Base-by-base conservation (phyloP, 1,284 basidiomycete species). In the Malassezia arunalokei region DNA sequence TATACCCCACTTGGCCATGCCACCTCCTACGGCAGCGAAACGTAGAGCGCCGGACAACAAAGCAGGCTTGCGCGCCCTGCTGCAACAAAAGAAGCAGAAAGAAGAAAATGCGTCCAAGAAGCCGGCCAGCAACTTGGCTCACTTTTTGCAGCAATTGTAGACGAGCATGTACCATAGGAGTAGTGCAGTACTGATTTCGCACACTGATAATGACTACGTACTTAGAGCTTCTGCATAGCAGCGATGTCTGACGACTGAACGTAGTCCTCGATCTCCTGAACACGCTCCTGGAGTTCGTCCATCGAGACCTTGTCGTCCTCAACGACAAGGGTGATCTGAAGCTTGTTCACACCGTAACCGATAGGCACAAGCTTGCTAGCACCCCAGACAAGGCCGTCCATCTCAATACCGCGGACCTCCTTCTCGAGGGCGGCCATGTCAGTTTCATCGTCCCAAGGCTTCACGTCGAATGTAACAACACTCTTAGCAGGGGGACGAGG, bases 371-470 rank as follows among this genome's bases (percentile, higher is more conserved):
- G 79, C 77, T 87, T 90, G 78, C 83, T 63, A 46, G 62, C 59
- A 54, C 89, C 89, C 92, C 94, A 98, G 49, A 95, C 81, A 60
- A 99, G 84, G 73, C 94, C 92, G 54, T 87, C 85, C 79, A 82
- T 78, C 76, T 89, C 82, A 70, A 98, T 84, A 29, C 84, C 83
- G 61, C 92, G 84, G 52, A 98, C 90, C 40, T 78, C 69, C 39
- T 79, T 76, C 77, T 98, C 92, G 64, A 98, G 80, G 51, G 78
- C 84, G 48, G 74, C 80, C 88, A 99, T 90, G 78, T 96, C 87
- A 56, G 92, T 99, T 79, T 95, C 90, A 75, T 96, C 91, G 75
- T 98, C 92, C 92, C 91, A 73, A 43, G 91, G 92, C 78, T 96
- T 98, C 62, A 98, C 89, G 65, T 96, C 90, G 68, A 96, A 78